These are phyloP conservation scores for Botryotinia calthae DNA, from an alignment of 2,329 filamentous ascomycete species.

Conservation along the genomic window DNA sequence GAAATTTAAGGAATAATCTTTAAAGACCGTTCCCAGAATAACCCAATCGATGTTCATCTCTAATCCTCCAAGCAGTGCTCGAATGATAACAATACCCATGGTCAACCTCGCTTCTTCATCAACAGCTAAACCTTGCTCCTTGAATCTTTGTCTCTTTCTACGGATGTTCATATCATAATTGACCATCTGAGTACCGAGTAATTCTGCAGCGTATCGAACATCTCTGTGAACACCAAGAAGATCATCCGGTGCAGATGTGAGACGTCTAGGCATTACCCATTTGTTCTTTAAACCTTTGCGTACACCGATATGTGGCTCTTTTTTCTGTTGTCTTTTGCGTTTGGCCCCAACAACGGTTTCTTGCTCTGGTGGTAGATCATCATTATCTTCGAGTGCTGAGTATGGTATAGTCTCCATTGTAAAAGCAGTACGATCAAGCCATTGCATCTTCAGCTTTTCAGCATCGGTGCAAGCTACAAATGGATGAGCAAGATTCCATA, in stretches of 20 bases:
- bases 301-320: conserved; percentile 13
- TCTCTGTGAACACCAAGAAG: conserved; percentile 20
- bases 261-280: conserved; percentile 18
- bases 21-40: conserved; percentile 55
- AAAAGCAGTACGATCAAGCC: conserved; percentile 42
- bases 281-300: conserved; percentile 19
- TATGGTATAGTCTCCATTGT: conserved; percentile 46
- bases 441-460: conserved; percentile 24
- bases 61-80: conserved; percentile 58
- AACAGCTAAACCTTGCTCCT: conserved; percentile 38
- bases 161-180: conserved; percentile 18
- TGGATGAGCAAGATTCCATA: conserved; percentile 12
- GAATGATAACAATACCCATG: conserved; percentile 57
- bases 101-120: conserved; percentile 50
- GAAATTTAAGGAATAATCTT: conserved; percentile 49
- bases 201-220: conserved; percentile 15
- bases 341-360: conserved; percentile 6
- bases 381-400: conserved; percentile 38
- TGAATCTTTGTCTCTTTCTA: conserved; percentile 32
- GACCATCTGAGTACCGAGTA: conserved; percentile 20
- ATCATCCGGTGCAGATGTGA: conserved; percentile 18
- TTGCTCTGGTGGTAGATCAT: conserved; percentile 24
- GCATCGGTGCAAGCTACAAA: conserved; percentile 9
- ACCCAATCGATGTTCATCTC: conserved; percentile 61
- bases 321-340: conserved; percentile 9